phyloP scores from a whole-genome alignment of 2,329 filamentous ascomycete genomes.

The Fusarium equiseti region DNA sequence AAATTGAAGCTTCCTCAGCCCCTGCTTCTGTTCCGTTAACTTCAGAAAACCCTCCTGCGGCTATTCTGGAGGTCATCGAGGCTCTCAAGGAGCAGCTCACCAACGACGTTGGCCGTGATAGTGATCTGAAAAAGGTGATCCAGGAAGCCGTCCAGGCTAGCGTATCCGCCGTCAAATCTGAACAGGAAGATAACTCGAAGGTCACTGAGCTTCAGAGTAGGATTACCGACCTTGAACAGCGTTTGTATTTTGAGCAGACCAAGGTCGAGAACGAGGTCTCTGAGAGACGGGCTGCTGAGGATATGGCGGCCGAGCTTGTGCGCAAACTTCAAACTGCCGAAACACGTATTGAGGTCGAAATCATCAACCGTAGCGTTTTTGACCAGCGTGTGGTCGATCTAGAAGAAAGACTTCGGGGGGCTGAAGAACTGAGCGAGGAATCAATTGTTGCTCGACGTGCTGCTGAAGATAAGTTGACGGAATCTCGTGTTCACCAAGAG shows the following conservation, averaged over 20 bases:
- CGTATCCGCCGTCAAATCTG: conserved; percentile 64
- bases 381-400: conserved; percentile 75
- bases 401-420: conserved; percentile 74
- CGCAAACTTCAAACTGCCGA: conserved; percentile 68
- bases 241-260: conserved; percentile 60
- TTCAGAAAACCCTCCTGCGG: conserved; percentile 49
- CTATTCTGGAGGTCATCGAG: conserved; percentile 75
- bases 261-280: conserved; percentile 63
- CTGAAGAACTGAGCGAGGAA: conserved; percentile 73
- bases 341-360: conserved; percentile 70
- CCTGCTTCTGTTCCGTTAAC: conserved; percentile 24
- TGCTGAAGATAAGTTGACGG: conserved; percentile 78
- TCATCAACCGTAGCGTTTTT: conserved; percentile 69
- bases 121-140: conserved; percentile 71
- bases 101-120: conserved; percentile 49
- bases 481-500: conserved; percentile 77
- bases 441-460: conserved; percentile 73
- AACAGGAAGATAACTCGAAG: conserved; percentile 66
- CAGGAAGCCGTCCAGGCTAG: conserved; percentile 72
- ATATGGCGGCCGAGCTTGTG: conserved; percentile 64
- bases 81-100: conserved; percentile 67
- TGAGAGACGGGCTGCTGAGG: conserved; percentile 65
- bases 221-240: conserved; percentile 70
- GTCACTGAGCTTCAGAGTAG: conserved; percentile 70
- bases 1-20: conserved; percentile 48